These are phyloP conservation scores for Heterobasidion occidentale DNA, from an alignment of 1,284 basidiomycete species.

Conservation along the genomic window DNA sequence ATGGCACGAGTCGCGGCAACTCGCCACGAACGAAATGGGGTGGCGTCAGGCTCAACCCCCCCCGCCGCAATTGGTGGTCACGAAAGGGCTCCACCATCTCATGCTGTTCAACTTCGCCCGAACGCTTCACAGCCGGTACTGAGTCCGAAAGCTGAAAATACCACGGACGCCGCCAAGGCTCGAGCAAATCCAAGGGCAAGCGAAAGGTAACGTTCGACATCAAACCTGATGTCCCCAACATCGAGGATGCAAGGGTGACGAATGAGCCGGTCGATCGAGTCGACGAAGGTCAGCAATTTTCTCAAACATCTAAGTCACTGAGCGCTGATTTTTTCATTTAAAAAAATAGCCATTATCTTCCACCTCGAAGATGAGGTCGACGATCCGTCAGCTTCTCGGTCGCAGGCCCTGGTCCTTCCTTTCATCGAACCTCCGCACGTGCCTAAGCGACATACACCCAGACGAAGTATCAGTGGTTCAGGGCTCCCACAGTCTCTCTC, in stretches of 20 bases:
- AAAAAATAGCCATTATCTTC: slow-evolving; percentile 53
- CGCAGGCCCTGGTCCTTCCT: slow-evolving; percentile 8
- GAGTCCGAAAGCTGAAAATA: slow-evolving; percentile 4
- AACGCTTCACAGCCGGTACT: neutral
- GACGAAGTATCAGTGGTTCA: slow-evolving; percentile 21
- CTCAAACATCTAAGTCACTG: neutral
- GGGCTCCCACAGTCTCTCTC: slow-evolving; percentile 50
- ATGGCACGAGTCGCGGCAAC: slow-evolving; percentile 25
- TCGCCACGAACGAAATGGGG: neutral
- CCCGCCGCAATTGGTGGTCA: neutral
- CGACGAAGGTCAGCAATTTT: slow-evolving; percentile 20
- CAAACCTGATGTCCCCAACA: slow-evolving; percentile 43
- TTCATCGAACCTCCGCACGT: slow-evolving; percentile 15
- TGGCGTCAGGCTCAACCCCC: neutral
- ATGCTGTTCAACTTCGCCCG: neutral
- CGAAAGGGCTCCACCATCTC: neutral
- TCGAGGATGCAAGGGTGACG: slow-evolving; percentile 24
- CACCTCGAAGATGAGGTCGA: slow-evolving; percentile 47
- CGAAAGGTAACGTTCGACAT: slow-evolving; percentile 71
- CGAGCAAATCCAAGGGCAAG: slow-evolving; percentile 38
- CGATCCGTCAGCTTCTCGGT: slow-evolving; percentile 13
- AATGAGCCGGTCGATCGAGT: slow-evolving; percentile 19
- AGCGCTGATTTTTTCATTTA: slow-evolving; percentile 6
- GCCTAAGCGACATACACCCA: slow-evolving; percentile 14
- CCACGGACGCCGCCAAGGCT: slow-evolving; percentile 8